Base-by-base conservation (phyloP, 257 asterid species). In the Marsdenia floribunda region DNA sequence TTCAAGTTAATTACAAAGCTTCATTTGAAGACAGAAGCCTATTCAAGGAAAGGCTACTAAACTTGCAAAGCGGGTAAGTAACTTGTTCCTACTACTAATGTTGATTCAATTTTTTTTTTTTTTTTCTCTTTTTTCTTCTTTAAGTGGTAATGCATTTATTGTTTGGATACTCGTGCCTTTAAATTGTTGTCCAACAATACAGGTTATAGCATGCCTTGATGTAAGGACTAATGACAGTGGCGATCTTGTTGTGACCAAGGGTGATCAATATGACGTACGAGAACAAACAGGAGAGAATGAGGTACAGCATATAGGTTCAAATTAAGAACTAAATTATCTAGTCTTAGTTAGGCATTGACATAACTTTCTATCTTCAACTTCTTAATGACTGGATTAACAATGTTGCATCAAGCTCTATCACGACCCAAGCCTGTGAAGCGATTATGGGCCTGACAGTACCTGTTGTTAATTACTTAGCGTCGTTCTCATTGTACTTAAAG, bases 171-270 rank as follows among this genome's bases (percentile, higher is more conserved):
- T 29, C 15, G 15, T 47, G 16, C 22, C 47, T 46, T 55, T 80
- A 35, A 61, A 60, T 76, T 26, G n/a, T 81, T 67, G 80, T 44
- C 72, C 29, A 37, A 80, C 67, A 78, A 73, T n/a, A 76, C 90
- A 94, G 99, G 96, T 94, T 74, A 94, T 94, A 71, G 99, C 99
- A 64, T 94, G 98, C 82, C 99, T 94, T 87, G 99, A 94, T 84
- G 99, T 94, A 80, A 90, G 99, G 85, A 75, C 96, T 21, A 92
- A 92, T 77, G 97, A 94, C 78, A 85, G 79, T 4, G 99, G 99
- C 61, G 97, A 94, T 80, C 93, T 94, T 69, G 93, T 94, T 75
- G 99, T 94, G 66, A 94, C 99, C 80, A 94, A 94, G 85, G 99
- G 99, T 74, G 99, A 94, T 79, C 99, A 94, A 60, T 94, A 94